Conservation (phyloP, 306 rosid genomes). For the Hylodesmum podocarpum region DNA sequence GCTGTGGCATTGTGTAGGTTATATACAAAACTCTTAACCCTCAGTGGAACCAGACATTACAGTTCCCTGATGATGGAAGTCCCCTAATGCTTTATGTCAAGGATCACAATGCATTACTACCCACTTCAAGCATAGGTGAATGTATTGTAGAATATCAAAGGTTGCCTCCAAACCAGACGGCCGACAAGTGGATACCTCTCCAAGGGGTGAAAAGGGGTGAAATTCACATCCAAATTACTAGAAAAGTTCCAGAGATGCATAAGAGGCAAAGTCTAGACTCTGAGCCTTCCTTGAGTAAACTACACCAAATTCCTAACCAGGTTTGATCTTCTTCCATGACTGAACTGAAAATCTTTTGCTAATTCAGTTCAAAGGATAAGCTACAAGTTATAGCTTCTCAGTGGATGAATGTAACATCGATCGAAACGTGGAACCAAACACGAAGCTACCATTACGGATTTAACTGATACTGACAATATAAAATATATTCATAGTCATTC, state of each 20-base stretch:
- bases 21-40: conserved; percentile 81
- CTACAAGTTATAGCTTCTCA: no score
- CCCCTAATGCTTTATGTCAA: conserved; percentile 74
- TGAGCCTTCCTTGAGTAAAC: conserved; percentile 65
- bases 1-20: conserved; percentile 51
- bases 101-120: conserved; percentile 81
- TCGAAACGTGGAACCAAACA: no score
- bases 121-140: conserved; percentile 76
- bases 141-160: conserved; percentile 88
- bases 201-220: conserved; percentile 91
- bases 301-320: conserved; percentile 72
- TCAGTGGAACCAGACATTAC: conserved; percentile 90
- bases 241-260: conserved; percentile 74
- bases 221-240: conserved; percentile 80
- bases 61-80: conserved; percentile 85
- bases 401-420: no score
- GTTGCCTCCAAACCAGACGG: conserved; percentile 74
- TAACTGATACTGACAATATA: no score
- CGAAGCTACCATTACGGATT: no score
- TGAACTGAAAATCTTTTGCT: neutral
- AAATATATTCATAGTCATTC: no score
- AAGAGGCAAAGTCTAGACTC: conserved; percentile 62
- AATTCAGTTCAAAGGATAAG: neutral
- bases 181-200: conserved; percentile 98
- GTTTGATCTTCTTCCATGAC: conserved; percentile 37